A percentile compares a stretch with the other conserved stretches of the same genome.
phyloP scores from a whole-genome alignment of 2,329 filamentous ascomycete species.

The Ceratocystis albifundus region DNA sequence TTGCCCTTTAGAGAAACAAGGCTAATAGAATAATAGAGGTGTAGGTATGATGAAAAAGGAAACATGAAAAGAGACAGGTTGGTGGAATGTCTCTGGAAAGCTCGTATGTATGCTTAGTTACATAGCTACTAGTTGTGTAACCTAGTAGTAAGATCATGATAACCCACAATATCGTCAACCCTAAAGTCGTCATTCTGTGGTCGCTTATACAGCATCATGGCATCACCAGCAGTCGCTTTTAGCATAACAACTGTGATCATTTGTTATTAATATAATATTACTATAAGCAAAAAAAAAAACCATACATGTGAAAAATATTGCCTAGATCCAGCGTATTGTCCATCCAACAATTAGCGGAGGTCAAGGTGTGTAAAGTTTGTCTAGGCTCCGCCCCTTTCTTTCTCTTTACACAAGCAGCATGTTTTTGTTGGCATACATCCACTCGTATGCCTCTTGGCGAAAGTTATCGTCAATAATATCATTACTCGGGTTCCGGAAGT shows the following conservation, averaged over 20 bases:
- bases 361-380: neutral
- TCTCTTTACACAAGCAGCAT: slow-evolving; percentile 13
- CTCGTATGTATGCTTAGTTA: neutral
- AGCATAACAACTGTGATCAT: too few species aligned
- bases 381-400: neutral
- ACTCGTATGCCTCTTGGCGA: slow-evolving; percentile 24
- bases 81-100: neutral
- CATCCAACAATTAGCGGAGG: neutral
- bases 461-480: slow-evolving; percentile 25
- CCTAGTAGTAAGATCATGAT: neutral
- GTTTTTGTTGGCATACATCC: slow-evolving; percentile 15
- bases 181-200: too few species aligned
- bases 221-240: too few species aligned
- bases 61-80: neutral
- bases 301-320: too few species aligned
- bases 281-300: too few species aligned
- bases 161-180: too few species aligned
- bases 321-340: neutral
- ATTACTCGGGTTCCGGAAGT: slow-evolving; percentile 23
- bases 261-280: too few species aligned
- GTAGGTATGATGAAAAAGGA: neutral
- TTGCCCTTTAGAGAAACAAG: neutral
- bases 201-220: too few species aligned
- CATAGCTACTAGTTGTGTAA: neutral
- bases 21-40: neutral